These are phyloP conservation scores for Lentinula sp. DNA, from an alignment of 768 basidiomycete species.

Conservation along the genomic window DNA sequence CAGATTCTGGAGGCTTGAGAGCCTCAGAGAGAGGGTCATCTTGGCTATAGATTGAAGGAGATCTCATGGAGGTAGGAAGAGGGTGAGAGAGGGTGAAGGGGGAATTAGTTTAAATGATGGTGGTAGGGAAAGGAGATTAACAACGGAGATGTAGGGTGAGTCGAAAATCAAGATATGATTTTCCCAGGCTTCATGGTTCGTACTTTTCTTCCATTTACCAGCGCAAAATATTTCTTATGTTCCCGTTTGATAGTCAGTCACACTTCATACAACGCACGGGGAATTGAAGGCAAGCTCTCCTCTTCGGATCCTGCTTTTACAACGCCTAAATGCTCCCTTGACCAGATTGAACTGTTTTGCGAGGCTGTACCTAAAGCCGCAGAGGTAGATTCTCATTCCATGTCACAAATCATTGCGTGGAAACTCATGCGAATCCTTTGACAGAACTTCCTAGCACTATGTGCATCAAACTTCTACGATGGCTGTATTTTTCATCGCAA, in stretches of 20 bases:
- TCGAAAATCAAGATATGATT: not conserved
- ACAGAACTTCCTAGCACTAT: constrained; percentile 93
- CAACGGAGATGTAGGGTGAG: not conserved
- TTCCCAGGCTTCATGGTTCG: constrained; percentile 5
- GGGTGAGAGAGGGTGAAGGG: constrained; percentile 15
- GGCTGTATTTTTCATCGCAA: constrained; percentile 86
- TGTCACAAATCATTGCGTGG: constrained; percentile 7
- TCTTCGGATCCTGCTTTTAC: not conserved
- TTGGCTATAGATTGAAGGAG: constrained; percentile 66
- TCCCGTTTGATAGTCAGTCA: constrained; percentile 65
- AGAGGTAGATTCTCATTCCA: constrained; percentile 49
- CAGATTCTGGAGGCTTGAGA: constrained; percentile 56
- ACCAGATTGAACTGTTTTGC: constrained; percentile 92
- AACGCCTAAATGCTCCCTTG: not conserved
- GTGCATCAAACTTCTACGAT: constrained; percentile 85
- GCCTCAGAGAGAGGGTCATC: constrained; percentile 73
- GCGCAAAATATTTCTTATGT: constrained; percentile 14
- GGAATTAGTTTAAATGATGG: constrained; percentile 10
- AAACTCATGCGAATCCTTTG: constrained; percentile 7
- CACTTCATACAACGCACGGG: constrained; percentile 88
- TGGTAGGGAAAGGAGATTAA: constrained; percentile 1
- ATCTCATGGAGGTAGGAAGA: constrained; percentile 41
- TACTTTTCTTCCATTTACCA: constrained; percentile 3
- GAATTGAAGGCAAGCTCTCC: constrained; percentile 74
- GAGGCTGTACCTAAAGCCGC: constrained; percentile 94